Percentiles rank a stretch among this genome's conserved stretches.
Conservation (phyloP, 108 stramenopile genomes). For the Tribonema minus region DNA sequence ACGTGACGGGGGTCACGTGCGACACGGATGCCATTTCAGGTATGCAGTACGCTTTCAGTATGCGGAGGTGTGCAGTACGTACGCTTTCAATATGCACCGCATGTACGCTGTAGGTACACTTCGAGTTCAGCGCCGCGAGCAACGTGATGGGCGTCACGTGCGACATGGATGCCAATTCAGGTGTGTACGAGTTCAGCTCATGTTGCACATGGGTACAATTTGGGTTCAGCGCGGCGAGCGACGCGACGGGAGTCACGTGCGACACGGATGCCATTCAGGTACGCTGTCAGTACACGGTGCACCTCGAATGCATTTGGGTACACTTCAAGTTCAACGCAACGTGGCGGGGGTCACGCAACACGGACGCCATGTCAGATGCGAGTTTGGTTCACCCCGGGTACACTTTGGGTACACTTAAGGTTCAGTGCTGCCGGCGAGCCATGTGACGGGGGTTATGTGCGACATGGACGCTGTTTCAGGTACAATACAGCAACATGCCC, state of each 20-base stretch:
- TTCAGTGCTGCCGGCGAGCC: slow-evolving; percentile 88
- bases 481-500: too few species aligned
- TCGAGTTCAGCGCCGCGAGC: slow-evolving; percentile 76
- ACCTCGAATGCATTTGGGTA: too few species aligned
- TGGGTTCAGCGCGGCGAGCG: slow-evolving; percentile 80
- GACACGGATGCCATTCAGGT: slow-evolving; percentile 73
- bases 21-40: slow-evolving; percentile 70
- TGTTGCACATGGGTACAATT: too few species aligned
- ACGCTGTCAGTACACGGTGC: too few species aligned
- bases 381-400: too few species aligned
- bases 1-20: slow-evolving; percentile 81
- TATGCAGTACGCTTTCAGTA: too few species aligned
- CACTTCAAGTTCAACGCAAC: slow-evolving; percentile 71
- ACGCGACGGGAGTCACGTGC: slow-evolving; percentile 80
- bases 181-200: too few species aligned
- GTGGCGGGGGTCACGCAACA: too few species aligned
- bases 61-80: slow-evolving; percentile 50
- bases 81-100: slow-evolving; percentile 10
- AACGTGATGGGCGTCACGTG: too few species aligned
- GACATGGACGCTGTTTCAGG: slow-evolving; percentile 70
- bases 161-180: slow-evolving; percentile 94
- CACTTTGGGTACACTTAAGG: slow-evolving; percentile 66
- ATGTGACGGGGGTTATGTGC: slow-evolving; percentile 81
- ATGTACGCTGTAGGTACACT: too few species aligned
- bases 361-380: too few species aligned